These are phyloP conservation scores for Histomonas meleagridis DNA, from an alignment of 208 protist genomes.

Conservation along the genomic window DNA sequence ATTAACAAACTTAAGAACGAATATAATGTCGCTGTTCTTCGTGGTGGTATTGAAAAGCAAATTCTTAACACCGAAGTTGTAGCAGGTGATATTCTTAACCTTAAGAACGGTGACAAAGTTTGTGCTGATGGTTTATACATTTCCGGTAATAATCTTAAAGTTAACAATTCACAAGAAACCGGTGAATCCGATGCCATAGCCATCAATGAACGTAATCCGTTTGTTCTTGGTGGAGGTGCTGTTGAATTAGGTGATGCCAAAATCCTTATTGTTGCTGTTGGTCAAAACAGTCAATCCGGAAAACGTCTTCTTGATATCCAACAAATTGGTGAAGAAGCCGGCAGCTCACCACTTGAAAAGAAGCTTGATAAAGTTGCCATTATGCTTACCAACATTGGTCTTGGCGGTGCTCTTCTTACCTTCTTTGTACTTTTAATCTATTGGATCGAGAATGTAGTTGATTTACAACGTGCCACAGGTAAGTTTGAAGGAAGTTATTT, in stretches of 20 bases:
- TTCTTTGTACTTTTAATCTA: conserved; percentile 36
- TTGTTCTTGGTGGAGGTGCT: background rate
- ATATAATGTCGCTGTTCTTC: background rate
- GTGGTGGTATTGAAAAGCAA: background rate
- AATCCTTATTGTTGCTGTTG: background rate
- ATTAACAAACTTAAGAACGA: conserved; percentile 1
- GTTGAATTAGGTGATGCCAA: background rate
- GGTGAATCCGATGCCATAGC: background rate
- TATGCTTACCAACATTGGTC: conserved; percentile 32
- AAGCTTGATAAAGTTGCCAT: conserved; percentile 37
- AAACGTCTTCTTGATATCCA: background rate
- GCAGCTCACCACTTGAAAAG: conserved; percentile 31
- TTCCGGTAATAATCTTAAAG: background rate
- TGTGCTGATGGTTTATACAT: conserved; percentile 34
- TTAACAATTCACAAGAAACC: background rate
- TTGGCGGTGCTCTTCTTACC: conserved; percentile 32
- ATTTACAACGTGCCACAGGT: background rate
- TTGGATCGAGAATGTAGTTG: background rate
- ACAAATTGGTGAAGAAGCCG: background rate
- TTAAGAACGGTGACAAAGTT: conserved; percentile 38
- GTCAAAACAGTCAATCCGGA: background rate
- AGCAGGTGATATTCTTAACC: conserved; percentile 37
- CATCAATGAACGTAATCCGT: background rate
- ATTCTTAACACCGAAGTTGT: background rate
- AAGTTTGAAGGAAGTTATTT: background rate